phyloP scores from a whole-genome alignment of 2,329 filamentous ascomycete species.

The Bisporella sp. region DNA sequence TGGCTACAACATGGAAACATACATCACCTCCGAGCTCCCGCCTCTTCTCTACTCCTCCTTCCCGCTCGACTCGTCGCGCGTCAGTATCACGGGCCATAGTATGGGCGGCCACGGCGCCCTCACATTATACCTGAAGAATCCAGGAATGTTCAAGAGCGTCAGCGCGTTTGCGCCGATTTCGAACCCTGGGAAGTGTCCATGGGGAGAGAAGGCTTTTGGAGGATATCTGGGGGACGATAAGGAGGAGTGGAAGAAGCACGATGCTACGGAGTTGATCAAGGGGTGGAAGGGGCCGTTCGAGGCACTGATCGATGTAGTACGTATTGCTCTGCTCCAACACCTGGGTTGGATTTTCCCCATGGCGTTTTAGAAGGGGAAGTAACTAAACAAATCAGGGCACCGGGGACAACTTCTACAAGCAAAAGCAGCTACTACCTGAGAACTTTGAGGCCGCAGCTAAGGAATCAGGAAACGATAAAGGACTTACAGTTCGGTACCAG shows the following conservation, averaged over 20 bases:
- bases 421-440: constrained; percentile 86
- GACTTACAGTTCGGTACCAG: constrained; percentile 76
- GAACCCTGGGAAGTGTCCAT: constrained; percentile 80
- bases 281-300: constrained; percentile 64
- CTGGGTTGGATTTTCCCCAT: no score
- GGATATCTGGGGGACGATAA: constrained; percentile 81
- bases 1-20: constrained; percentile 92
- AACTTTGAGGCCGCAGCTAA: constrained; percentile 79
- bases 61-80: constrained; percentile 60
- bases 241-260: constrained; percentile 78
- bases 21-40: constrained; percentile 86
- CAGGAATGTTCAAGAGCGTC: constrained; percentile 80
- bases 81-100: constrained; percentile 87
- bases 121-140: constrained; percentile 86
- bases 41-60: constrained; percentile 66
- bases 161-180: constrained; percentile 86
- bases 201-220: constrained; percentile 91
- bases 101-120: constrained; percentile 97
- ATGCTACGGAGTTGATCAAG: constrained; percentile 84
- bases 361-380: not conserved
- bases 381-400: constrained; percentile 54
- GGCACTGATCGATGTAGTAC: constrained; percentile 78
- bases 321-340: constrained; percentile 27
- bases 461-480: constrained; percentile 62
- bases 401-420: constrained; percentile 94